Base-by-base conservation (phyloP, 2,329 filamentous ascomycete species). In the Pestalotiopsis sp. region DNA sequence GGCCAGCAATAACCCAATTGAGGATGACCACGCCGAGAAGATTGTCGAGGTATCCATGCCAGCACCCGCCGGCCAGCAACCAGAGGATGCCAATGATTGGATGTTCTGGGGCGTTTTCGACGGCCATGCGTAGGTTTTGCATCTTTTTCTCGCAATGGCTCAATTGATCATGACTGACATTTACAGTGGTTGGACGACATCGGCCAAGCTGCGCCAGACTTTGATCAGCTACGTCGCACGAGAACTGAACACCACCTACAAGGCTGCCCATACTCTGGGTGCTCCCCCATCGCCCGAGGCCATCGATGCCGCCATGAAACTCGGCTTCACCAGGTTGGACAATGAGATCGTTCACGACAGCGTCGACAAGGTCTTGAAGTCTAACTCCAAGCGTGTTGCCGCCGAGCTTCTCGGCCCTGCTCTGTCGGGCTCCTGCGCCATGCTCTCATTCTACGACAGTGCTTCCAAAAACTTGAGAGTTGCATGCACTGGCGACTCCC, bases 101-200 rank as follows among this genome's bases (percentile, higher is more conserved):
- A 98, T 98, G 94, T 99, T 99, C 80, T 99, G 97, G 96, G 96
- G 95, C 69, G 95, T 99, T 20, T 99, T 98, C 80, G 96, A 99
- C 78, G 96, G 96, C 0, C 96, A 99, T 81, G 93, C 93, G 93
- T 95, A 84, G 81, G 88, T 87, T 70, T 65, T 39, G n/a, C 9
- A 31, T 23, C 45, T 4, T 6, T 4, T 31, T 9, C 17, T 5
- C 20, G 9, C 36, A 7, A 9, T 23, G n/a, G 27, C 25, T 31
- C 5, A 17, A 25, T 17, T 36, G 38, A 31, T 39, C 12, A n/a
- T 14, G 67, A 65, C 68, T 70, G 71, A 74, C 68, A 61, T 58
- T 14, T 73, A 68, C 74, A 97, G 94, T 60, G 96, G 96, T 74
- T 99, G 96, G 96, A 98, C 96, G 4, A 99, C 96, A 6, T 98